These are phyloP conservation scores for Iris pallida DNA, from an alignment of 116 monocot genomes.

Conservation along the genomic window DNA sequence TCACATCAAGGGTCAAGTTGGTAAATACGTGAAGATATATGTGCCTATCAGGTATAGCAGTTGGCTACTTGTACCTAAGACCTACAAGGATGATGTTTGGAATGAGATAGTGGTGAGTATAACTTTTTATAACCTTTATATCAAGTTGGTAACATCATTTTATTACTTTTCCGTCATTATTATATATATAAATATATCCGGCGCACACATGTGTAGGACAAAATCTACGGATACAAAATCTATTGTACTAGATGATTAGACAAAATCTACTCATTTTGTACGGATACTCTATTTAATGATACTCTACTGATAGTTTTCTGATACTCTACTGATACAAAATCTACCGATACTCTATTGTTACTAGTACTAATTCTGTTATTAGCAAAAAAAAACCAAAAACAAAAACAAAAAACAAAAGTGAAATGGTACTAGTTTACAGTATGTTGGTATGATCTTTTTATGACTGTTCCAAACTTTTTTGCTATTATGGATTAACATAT, in stretches of 20 bases:
- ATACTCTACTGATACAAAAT: too few relatives aligned
- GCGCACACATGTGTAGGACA: too few relatives aligned
- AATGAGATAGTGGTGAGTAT: background rate
- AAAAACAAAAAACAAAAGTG: too few relatives aligned
- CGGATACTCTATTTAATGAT: background rate
- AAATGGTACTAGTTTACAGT: too few relatives aligned
- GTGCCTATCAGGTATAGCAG: background rate
- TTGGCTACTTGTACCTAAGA: background rate
- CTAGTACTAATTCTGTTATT: too few relatives aligned
- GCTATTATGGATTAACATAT: too few relatives aligned
- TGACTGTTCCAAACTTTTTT: too few relatives aligned
- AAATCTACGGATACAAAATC: background rate
- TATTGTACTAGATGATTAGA: background rate
- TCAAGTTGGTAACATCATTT: background rate
- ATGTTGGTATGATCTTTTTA: too few relatives aligned
- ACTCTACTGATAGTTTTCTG: background rate
- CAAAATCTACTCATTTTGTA: background rate
- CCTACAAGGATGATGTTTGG: conserved; percentile 1
- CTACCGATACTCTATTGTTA: too few relatives aligned
- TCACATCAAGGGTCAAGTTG: background rate
- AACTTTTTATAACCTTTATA: background rate
- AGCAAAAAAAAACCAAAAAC: too few relatives aligned
- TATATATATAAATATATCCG: background rate
- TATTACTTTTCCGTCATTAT: background rate
- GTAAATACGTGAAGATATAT: background rate